phyloP scores from a whole-genome alignment of 1,284 basidiomycete species.

The Entoloma clypeatum region DNA sequence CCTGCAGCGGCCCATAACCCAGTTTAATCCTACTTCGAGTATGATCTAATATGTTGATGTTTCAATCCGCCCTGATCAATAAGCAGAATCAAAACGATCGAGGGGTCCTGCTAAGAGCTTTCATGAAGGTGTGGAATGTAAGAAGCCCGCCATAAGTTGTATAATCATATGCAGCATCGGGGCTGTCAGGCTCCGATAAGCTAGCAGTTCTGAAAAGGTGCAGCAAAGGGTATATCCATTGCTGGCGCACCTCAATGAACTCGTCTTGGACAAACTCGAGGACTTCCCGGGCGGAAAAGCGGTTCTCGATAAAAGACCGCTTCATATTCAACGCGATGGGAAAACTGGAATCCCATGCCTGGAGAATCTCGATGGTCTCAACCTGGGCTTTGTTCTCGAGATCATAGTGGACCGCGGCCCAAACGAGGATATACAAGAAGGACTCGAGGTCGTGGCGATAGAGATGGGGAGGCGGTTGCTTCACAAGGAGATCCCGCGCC shows the following conservation, averaged over 20 bases:
- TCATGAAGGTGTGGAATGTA: too few relatives aligned
- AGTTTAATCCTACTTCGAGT: too few relatives aligned
- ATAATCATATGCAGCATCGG: too few relatives aligned
- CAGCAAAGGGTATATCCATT: conserved; percentile 7
- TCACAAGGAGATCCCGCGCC: conserved; percentile 22
- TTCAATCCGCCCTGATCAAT: too few relatives aligned
- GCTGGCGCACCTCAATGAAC: conserved; percentile 2
- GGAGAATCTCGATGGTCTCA: background rate
- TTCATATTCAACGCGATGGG: background rate
- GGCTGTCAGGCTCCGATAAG: too few relatives aligned
- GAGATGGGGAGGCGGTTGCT: conserved; percentile 16
- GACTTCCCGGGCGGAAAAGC: background rate
- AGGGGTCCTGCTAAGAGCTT: too few relatives aligned
- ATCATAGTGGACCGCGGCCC: conserved; percentile 22
- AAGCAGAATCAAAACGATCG: too few relatives aligned
- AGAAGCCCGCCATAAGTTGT: too few relatives aligned
- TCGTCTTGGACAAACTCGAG: background rate
- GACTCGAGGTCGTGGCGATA: conserved; percentile 32
- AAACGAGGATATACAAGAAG: conserved; percentile 27
- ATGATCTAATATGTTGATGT: too few relatives aligned
- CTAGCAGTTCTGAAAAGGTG: too few relatives aligned
- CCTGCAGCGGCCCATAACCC: too few relatives aligned
- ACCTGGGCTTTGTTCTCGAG: conserved; percentile 3
- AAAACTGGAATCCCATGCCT: background rate
- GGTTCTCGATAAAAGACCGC: conserved; percentile 2